These are phyloP conservation scores for Dalbergia oliveri DNA, from an alignment of 306 rosid genomes.

Conservation along the genomic window DNA sequence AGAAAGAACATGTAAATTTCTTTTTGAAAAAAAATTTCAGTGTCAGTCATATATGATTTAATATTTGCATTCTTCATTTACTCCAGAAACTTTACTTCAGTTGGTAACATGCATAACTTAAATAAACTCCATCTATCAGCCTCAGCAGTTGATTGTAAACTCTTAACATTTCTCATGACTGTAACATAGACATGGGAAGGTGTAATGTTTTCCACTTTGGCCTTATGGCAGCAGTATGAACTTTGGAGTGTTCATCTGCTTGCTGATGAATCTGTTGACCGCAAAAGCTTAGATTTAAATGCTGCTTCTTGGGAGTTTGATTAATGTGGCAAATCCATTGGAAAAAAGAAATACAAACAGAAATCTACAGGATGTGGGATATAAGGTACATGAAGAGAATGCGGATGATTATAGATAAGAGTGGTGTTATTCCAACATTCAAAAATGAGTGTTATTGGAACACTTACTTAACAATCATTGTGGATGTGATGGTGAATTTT, in stretches of 20 bases:
- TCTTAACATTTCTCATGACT: not conserved
- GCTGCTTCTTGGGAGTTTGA: not conserved
- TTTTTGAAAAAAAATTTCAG: not conserved
- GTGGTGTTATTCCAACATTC: too few relatives aligned
- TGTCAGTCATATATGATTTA: constrained; percentile 10
- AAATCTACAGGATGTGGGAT: not conserved
- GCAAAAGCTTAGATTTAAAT: not conserved
- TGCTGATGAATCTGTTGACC: not conserved
- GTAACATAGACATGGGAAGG: not conserved
- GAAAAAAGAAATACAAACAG: not conserved
- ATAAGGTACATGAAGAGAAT: too few relatives aligned
- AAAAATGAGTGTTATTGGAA: too few relatives aligned
- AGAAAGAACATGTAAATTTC: constrained; percentile 35
- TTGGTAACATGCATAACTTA: not conserved
- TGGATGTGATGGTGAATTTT: too few relatives aligned
- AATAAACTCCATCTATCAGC: not conserved
- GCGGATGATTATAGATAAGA: too few relatives aligned
- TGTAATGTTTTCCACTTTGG: not conserved
- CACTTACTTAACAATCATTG: too few relatives aligned
- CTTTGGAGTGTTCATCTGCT: not conserved
- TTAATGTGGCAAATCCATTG: not conserved
- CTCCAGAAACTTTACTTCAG: not conserved
- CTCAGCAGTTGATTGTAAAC: constrained; percentile 2
- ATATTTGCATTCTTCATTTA: constrained; percentile 3
- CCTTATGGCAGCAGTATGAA: constrained; percentile 7